Evolutionary conservation across 805 yeast genomes (phyloP).

Genomic region (Myxozyma monticola): DNA sequence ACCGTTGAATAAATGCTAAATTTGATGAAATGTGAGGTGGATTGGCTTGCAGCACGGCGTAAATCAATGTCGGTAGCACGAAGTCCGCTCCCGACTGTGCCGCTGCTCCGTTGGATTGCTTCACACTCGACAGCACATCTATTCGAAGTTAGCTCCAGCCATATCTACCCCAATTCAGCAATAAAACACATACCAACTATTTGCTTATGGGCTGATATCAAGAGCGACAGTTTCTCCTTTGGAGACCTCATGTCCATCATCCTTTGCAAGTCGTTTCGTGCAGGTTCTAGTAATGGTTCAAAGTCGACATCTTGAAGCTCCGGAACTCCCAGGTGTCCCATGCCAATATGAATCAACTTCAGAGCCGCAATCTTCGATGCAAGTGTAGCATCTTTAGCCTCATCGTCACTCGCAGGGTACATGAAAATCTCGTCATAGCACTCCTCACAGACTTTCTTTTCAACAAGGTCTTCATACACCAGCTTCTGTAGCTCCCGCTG

Average conservation of each 20-base stretch:
- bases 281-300: conserved; percentile 23
- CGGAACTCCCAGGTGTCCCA: conserved; percentile 39
- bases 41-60: conserved; percentile 37
- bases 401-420: conserved; percentile 36
- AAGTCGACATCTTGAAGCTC: conserved; percentile 19
- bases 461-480: conserved; percentile 39
- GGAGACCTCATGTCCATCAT: conserved; percentile 40
- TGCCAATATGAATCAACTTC: conserved; percentile 33
- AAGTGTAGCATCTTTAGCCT: conserved; percentile 32
- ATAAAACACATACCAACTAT: conserved; percentile 35
- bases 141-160: too few species aligned
- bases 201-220: conserved; percentile 41
- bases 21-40: conserved; percentile 41
- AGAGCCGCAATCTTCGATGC: conserved; percentile 36
- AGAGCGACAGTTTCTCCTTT: conserved; percentile 38
- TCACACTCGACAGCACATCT: conserved; percentile 18
- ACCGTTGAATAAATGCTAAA: conserved; percentile 42
- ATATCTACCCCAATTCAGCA: too few species aligned
- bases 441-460: conserved; percentile 40
- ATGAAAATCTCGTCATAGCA: conserved; percentile 40
- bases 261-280: conserved; percentile 14
- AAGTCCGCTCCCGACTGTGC: conserved; percentile 40
- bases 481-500: conserved; percentile 33
- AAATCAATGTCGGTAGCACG: conserved; percentile 43
- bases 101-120: conserved; percentile 25